Base-by-base conservation (phyloP, 2,329 filamentous ascomycete species). In the Fusarium liriodendri region DNA sequence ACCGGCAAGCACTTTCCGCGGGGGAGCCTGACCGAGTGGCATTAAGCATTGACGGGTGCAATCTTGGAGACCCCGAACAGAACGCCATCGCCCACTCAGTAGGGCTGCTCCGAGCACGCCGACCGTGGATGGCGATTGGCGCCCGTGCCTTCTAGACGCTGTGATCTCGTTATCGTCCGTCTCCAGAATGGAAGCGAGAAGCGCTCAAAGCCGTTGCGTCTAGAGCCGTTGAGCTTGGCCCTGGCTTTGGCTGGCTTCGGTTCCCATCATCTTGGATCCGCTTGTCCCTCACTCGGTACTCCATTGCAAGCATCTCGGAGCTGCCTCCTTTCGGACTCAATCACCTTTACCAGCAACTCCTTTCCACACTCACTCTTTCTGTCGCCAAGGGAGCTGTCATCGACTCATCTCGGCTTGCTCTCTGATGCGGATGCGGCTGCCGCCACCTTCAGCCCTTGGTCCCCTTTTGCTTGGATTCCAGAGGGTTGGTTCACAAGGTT, bases 1-100 rank as follows among this genome's bases (percentile, higher is more conserved):
- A 57, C 59, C 52, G 37, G 33, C 66, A 52, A 59, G 52, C 52
- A 47, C 35, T 59, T 69, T 55, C 66, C 64, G 25, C 63, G 75
- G 67, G 64, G 66, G 59, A 62, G 55, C 29, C 62, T 66, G 62
- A 65, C 60, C 45, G 52, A 70, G 59, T 63, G 64, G 71, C 72
- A 75, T 78, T 72, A 66, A 71, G 76, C 74, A 77, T 77, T 78
- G 73, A 72, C 58, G 54, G 55, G 66, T 62, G 75, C 75, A 78
- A 78, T 78, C 66, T 78, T 75, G 72, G 76, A 62, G 60, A 65
- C 54, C 61, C 76, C 76, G 76, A 74, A 64, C 50, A 58, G 52
- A 52, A 64, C 45, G 47, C 37, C 37, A 54, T 63, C 47, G 35
- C 52, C 42, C 58, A 54, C 25, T 71, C 66, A 62, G 73, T 76